Conservation (phyloP, 2,329 filamentous ascomycete species). For the Fusarium sp. region DNA sequence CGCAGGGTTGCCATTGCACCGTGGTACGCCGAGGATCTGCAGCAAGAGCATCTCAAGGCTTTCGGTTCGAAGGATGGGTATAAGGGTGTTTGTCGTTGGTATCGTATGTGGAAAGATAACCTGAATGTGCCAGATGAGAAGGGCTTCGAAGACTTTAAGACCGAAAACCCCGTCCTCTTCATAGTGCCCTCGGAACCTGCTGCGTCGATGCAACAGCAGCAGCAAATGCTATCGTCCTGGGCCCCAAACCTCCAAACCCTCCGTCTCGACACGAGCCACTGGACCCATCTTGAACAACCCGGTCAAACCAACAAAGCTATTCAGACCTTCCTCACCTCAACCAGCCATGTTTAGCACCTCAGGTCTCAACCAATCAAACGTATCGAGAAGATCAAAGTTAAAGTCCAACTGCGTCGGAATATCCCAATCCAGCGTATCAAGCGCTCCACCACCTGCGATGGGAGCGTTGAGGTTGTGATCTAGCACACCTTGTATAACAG, state of each 20-base stretch:
- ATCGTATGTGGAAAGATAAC: constrained; percentile 49
- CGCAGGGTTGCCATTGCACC: constrained; percentile 34
- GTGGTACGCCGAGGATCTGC: constrained; percentile 45
- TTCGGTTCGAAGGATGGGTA: constrained; percentile 44
- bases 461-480: constrained; percentile 60
- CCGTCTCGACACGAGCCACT: constrained; percentile 50
- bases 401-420: constrained; percentile 50
- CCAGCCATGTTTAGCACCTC: constrained; percentile 12
- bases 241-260: constrained; percentile 52
- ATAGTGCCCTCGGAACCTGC: constrained; percentile 35
- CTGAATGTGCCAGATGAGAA: constrained; percentile 43
- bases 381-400: constrained; percentile 61
- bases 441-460: constrained; percentile 35
- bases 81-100: constrained; percentile 48
- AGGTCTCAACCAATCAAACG: constrained; percentile 59
- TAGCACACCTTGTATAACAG: constrained; percentile 62
- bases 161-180: constrained; percentile 41
- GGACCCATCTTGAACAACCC: constrained; percentile 48
- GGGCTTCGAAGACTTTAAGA: constrained; percentile 27
- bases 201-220: constrained; percentile 37
- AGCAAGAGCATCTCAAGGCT: constrained; percentile 37
- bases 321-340: constrained; percentile 30
- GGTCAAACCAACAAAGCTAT: constrained; percentile 42
- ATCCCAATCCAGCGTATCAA: constrained; percentile 52
- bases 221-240: constrained; percentile 46